Percentiles rank a stretch among this genome's conserved stretches.
Evolutionary conservation across 306 rosid species (phyloP).

Genomic region (Abrus pulchellus): DNA sequence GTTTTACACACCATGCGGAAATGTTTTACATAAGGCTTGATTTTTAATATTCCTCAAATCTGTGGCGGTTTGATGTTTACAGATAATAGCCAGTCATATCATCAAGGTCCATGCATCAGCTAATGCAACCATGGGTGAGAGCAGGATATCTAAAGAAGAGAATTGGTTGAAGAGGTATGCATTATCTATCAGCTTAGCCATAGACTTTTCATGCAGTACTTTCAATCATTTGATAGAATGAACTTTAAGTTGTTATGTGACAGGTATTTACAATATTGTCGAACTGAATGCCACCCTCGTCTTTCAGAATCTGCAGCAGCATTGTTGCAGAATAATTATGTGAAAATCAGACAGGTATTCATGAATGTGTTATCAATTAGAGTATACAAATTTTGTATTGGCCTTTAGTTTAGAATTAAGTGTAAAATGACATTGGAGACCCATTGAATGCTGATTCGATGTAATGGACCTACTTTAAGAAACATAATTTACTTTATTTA

Average conservation of each 20-base stretch:
- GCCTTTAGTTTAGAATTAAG: constrained; percentile 30
- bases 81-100: constrained; percentile 93
- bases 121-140: constrained; percentile 64
- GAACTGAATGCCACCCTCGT: constrained; percentile 80
- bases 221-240: constrained; percentile 35
- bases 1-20: constrained; percentile 29
- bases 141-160: constrained; percentile 72
- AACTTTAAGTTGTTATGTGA: constrained; percentile 45
- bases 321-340: constrained; percentile 79
- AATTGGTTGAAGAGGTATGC: constrained; percentile 94
- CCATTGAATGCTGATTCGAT: constrained; percentile 29
- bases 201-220: constrained; percentile 33
- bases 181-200: constrained; percentile 11
- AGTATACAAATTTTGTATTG: constrained; percentile 18
- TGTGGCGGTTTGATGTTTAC: constrained; percentile 49
- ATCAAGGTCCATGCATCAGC: constrained; percentile 92
- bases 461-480: constrained; percentile 3
- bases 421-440: constrained; percentile 10
- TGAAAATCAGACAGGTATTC: constrained; percentile 96
- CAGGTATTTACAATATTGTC: constrained; percentile 93
- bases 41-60: constrained; percentile 31
- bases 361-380: constrained; percentile 39
- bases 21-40: constrained; percentile 31
- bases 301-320: constrained; percentile 83
- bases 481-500: constrained; percentile 15